These are phyloP conservation scores for Colletotrichum tabaci DNA, from an alignment of 2,329 filamentous ascomycete species.

Conservation along the genomic window DNA sequence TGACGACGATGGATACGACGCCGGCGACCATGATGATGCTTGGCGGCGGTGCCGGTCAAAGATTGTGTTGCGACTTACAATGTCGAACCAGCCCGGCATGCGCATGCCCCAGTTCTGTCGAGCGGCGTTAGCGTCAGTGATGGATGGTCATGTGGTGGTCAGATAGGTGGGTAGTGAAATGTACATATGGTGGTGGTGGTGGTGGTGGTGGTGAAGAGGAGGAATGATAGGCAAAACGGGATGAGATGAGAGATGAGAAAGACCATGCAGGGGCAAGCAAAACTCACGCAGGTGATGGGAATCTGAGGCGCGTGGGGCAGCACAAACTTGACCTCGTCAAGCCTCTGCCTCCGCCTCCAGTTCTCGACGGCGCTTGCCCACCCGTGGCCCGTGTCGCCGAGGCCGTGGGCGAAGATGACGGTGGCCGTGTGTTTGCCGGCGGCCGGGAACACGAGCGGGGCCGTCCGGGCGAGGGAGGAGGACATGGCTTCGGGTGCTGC, in stretches of 20 bases:
- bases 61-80: conserved; percentile 63
- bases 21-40: background rate
- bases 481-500: conserved; percentile 19
- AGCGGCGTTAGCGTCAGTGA: background rate
- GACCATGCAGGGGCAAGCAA: background rate
- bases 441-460: conserved; percentile 82
- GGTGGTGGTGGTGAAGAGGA: background rate
- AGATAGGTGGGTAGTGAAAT: background rate
- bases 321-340: conserved; percentile 93
- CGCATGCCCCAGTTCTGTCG: conserved; percentile 78
- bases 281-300: conserved; percentile 83
- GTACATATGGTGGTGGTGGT: background rate
- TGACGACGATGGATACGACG: conserved; percentile 12
- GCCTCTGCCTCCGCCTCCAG: conserved; percentile 84
- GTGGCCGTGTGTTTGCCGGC: conserved; percentile 90
- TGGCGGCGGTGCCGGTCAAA: conserved; percentile 22
- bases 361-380: conserved; percentile 90
- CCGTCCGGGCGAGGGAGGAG: conserved; percentile 43
- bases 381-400: conserved; percentile 86
- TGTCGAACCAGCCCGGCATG: conserved; percentile 93
- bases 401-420: conserved; percentile 92
- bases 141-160: background rate
- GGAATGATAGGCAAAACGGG: background rate
- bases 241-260: background rate
- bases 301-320: conserved; percentile 92